Percentiles rank a stretch among this genome's conserved stretches.
Conservation (phyloP, 352 stramenopile species). For the Phytophthora litchii region DNA sequence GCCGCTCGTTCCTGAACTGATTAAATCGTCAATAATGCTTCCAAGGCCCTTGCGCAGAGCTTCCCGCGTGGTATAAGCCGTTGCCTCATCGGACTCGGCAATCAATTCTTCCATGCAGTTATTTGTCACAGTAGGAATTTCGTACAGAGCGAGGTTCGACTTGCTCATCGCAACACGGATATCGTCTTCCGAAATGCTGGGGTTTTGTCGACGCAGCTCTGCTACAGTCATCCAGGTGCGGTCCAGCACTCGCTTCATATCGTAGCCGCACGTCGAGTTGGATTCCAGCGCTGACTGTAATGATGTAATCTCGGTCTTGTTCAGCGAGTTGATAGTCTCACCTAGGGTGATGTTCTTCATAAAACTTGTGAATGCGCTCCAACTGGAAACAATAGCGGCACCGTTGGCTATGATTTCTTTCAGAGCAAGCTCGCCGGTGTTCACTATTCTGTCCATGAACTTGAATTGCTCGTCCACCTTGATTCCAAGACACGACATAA, state of each 20-base stretch:
- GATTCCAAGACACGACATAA: slow-evolving; percentile 46
- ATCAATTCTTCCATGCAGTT: slow-evolving; percentile 50
- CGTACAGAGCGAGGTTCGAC: slow-evolving; percentile 51
- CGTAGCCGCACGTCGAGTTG: slow-evolving; percentile 39
- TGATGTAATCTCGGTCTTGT: slow-evolving; percentile 32
- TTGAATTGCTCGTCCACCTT: slow-evolving; percentile 37
- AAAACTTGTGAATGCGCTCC: slow-evolving; percentile 36
- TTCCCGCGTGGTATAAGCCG: slow-evolving; percentile 43
- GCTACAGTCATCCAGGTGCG: slow-evolving; percentile 40
- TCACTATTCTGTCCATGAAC: slow-evolving; percentile 37
- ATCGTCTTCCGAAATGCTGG: slow-evolving; percentile 37
- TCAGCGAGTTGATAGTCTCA: slow-evolving; percentile 26
- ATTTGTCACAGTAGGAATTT: slow-evolving; percentile 53
- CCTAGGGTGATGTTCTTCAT: slow-evolving; percentile 40
- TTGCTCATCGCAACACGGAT: slow-evolving; percentile 37
- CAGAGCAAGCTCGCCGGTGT: slow-evolving; percentile 39
- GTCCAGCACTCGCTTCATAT: slow-evolving; percentile 40
- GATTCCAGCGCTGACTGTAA: slow-evolving; percentile 35
- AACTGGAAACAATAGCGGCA: slow-evolving; percentile 40
- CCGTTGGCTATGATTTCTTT: slow-evolving; percentile 47
- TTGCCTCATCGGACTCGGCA: slow-evolving; percentile 23
- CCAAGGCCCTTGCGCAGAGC: slow-evolving; percentile 52
- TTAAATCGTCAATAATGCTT: slow-evolving; percentile 50
- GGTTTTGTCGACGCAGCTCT: slow-evolving; percentile 32
- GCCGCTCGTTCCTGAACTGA: slow-evolving; percentile 46